These are phyloP conservation scores for Erodium chrysanthum DNA, from an alignment of 441 rosid genomes.

Conservation along the genomic window DNA sequence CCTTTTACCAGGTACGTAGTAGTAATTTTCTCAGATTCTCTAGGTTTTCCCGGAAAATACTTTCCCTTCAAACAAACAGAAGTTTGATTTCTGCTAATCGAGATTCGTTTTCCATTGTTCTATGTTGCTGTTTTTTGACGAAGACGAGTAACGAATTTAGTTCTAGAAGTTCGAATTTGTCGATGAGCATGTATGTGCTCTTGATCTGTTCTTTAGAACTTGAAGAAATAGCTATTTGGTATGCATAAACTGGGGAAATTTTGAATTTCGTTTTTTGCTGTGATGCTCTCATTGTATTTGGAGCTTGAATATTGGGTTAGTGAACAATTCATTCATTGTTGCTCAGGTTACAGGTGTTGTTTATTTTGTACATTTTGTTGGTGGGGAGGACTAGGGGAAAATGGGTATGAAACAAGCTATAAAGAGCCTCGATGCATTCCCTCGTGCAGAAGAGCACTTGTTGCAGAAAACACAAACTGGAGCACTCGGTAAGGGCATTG, in stretches of 20 bases:
- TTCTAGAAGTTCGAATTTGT: neutral
- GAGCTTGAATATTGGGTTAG: neutral
- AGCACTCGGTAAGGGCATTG: slow-evolving; percentile 49
- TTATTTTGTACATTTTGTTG: slow-evolving; percentile 1
- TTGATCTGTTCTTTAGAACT: neutral
- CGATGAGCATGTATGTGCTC: neutral
- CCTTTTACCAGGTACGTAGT: neutral
- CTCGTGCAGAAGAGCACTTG: slow-evolving; percentile 93
- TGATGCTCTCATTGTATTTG: neutral
- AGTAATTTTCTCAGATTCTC: neutral
- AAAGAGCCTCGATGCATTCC: slow-evolving; percentile 79
- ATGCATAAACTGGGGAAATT: neutral
- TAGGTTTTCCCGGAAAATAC: neutral
- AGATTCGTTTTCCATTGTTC: neutral
- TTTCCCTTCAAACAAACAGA: neutral
- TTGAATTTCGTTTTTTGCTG: neutral
- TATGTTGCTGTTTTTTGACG: neutral
- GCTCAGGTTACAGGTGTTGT: neutral
- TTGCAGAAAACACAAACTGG: slow-evolving; percentile 92
- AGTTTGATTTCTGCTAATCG: neutral
- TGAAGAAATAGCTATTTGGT: neutral
- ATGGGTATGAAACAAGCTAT: slow-evolving; percentile 86
- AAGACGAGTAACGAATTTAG: neutral
- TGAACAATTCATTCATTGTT: neutral
- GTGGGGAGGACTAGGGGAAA: slow-evolving; percentile 1